Base-by-base conservation (phyloP, 2,329 filamentous ascomycete species). In the Penicillium rolfsii region DNA sequence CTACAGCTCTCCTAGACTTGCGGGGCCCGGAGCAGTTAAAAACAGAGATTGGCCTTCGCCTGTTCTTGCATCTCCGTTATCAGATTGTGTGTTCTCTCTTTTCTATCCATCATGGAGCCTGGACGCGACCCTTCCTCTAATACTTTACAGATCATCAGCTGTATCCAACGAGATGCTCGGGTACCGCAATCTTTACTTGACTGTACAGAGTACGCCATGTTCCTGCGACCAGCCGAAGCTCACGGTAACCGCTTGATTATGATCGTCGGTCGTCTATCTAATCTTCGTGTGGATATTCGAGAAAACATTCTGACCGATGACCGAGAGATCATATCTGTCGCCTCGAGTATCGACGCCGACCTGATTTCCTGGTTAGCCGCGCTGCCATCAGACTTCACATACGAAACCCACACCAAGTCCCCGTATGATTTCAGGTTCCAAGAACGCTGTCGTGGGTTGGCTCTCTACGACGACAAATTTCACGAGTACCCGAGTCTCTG, bases 401-500 rank as follows among this genome's bases (percentile, higher is more conserved):
- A 77, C 41, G 64, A 69, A 36, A 71, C 65, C 1, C 58, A 67
- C 41, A 64, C 67, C 26, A 68, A 59, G 49, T 64, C 71, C 0
- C 63, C 63, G 8, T 59, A 67, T 5, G 68, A 75, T 16, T 58
- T 76, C 1, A 79, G 79, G 11, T 77, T 84, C 55, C 61, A 66
- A 58, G 57, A 63, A 41, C 64, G 63, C 40, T 68, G 67, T n/a
- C 66, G 68, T 28, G 68, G 70, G 5, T 60, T 73, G 16, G 40
- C 57, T 5, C 67, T 67, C 1, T 86, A 85, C 61, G 77, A 80
- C 19, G 79, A 81, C 12, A 77, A 79, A 57, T 87, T 85, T 67
- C 85, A 88, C 68, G 70, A 79, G 24, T 88, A 88, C 66, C 71
- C 73, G 16, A 81, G 83, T 62, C 80, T 85, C 57, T 85, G 82